Conservation (phyloP, 257 asterid species). For the Avicennia marina region DNA sequence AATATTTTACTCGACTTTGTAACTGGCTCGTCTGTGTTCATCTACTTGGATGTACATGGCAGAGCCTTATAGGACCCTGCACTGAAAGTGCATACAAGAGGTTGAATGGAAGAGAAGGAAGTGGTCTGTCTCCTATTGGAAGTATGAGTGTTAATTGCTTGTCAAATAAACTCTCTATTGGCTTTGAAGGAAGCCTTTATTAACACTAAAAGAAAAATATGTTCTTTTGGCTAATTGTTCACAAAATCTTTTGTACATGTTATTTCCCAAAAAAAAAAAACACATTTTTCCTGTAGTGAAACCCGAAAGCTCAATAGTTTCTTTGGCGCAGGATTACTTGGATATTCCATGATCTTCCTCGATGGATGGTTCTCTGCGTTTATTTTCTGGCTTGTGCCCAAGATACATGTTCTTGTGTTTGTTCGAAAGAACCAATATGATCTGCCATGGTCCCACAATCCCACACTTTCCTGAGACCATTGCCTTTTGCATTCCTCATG, state of each 20-base stretch:
- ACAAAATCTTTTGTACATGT: conserved; percentile 27
- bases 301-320: conserved; percentile 82
- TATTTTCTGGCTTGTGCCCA: conserved; percentile 89
- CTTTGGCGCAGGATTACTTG: conserved; percentile 99
- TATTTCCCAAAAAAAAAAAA: conserved; percentile 36
- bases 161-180: neutral
- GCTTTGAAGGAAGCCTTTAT: conserved; percentile 26
- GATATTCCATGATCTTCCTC: conserved; percentile 84
- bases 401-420: conserved; percentile 79
- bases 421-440: conserved; percentile 84
- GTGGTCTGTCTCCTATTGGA: neutral
- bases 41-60: neutral
- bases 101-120: neutral
- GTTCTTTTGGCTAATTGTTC: conserved; percentile 17
- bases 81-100: conserved; percentile 7
- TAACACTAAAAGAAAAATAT: conserved; percentile 17
- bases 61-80: conserved; percentile 7
- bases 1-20: neutral
- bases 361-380: conserved; percentile 88
- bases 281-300: conserved; percentile 40
- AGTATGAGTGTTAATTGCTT: conserved; percentile 12
- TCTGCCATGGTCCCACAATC: conserved; percentile 84
- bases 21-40: neutral
- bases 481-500: conserved; percentile 94
- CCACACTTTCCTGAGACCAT: conserved; percentile 80